Evolutionary conservation across 2,329 filamentous ascomycete species (phyloP).

Genomic region (Phoma sp.): DNA sequence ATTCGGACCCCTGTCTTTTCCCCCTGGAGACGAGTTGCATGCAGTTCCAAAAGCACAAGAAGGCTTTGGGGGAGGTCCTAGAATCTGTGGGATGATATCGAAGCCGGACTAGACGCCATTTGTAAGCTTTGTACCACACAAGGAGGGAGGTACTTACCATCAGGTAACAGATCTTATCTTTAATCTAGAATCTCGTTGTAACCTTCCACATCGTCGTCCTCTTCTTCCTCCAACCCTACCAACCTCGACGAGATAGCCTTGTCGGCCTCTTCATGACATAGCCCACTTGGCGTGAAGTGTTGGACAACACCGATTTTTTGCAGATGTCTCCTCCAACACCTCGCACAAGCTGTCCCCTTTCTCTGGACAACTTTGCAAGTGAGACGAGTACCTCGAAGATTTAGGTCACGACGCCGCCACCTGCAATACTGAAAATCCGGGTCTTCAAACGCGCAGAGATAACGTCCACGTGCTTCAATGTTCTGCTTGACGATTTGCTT

Average conservation of each 20-base stretch:
- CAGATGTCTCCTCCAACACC: slow-evolving; percentile 33
- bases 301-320: slow-evolving; percentile 32
- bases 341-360: slow-evolving; percentile 31
- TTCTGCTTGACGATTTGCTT: slow-evolving; percentile 31
- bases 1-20: slow-evolving; percentile 26
- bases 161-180: background rate
- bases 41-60: slow-evolving; percentile 31
- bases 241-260: slow-evolving; percentile 23
- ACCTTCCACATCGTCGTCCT: slow-evolving; percentile 34
- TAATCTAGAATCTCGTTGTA: slow-evolving; percentile 25
- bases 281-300: slow-evolving; percentile 35
- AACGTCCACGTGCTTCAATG: slow-evolving; percentile 30
- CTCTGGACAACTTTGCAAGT: slow-evolving; percentile 26
- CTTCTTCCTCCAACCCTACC: slow-evolving; percentile 23
- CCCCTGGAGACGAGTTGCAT: slow-evolving; percentile 25
- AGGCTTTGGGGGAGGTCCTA: slow-evolving; percentile 26
- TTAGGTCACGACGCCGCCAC: slow-evolving; percentile 35
- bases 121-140: background rate
- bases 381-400: slow-evolving; percentile 30
- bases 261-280: slow-evolving; percentile 39
- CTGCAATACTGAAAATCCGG: slow-evolving; percentile 32
- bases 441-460: slow-evolving; percentile 36
- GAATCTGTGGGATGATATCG: slow-evolving; percentile 14
- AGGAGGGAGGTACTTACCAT: slow-evolving; percentile 6
- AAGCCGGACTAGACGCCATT: background rate